Evolutionary conservation across 2,329 filamentous ascomycete species (phyloP), one percentile per base, ranked within the genome.

Genomic region (Verticillium zaregamsianum): DNA sequence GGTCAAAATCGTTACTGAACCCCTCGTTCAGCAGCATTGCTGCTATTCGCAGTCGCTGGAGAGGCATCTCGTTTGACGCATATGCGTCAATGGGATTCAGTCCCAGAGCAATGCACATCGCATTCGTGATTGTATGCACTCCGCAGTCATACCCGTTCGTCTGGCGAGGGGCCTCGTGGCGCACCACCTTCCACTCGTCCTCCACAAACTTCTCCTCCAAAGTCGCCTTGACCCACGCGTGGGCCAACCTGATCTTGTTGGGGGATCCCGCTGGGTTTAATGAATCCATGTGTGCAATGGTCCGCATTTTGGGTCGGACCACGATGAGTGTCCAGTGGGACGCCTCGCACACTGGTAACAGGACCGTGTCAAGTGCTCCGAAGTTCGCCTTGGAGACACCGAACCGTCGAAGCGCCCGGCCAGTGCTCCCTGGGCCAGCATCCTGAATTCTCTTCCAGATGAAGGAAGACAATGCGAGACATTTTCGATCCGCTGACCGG

Each of bases 51-150:
- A 81, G 78, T 28, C 88, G 80, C 67, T 90, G 87, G 58, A 80
- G 73, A 2, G 79, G 76, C 80, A 91, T 84, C 60, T 90, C 83
- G 0, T 71, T 65, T 39, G 82, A 74, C 1, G 72, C 67, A 62
- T 90, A 87, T 3, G 72, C 71, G 61, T 77, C 74, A n/a, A 73
- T 72, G 2, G 84, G 83, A 63, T 80, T 80, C 20, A 86, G 66
- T 1, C 84, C 84, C 35, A 86, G 69, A 0, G 82, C 78, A 39
- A 87, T 68, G 61, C 86, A 90, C 57, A 92, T 82, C 17, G 85
- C 87, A 69, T 93, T 94, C 20, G 90, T 85, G 66, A 91, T 86
- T 15, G 88, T 85, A 71, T 92, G 91, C 3, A 92, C 85, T n/a
- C 91, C 91, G 67, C 91, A 93, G 71, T 93, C 91, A 69, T 83